Base-by-base conservation (phyloP, 352 stramenopile species). In the Phytophthora sansomeana region DNA sequence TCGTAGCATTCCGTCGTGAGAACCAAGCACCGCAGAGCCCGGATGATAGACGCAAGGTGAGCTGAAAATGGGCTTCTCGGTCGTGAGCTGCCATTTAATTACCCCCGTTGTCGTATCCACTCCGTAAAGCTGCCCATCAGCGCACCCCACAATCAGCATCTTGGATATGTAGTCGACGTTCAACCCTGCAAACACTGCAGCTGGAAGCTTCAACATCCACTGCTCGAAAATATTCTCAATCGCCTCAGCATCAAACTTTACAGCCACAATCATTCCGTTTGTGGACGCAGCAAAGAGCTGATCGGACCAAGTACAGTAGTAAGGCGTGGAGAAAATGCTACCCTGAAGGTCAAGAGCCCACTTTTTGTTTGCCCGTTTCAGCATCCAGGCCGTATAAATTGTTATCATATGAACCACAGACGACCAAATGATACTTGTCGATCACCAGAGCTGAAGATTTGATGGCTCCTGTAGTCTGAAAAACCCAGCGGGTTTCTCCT, bases 161-260 rank as follows among this genome's bases (percentile, higher is more conserved):
- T 69, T 42, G 9, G 41, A 59, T 9, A 19, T 9, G 24, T 5
- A n/a, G 16, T 72, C 52, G 21, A 41, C 48, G 47, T 71, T 76
- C n/a, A 85, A 63, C 28, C 83, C 84, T 4, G 78, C 68, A 69
- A 91, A 91, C 13, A 91, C 69, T 26, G 83, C 77, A 4, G 76
- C 78, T 51, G 75, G 66, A 21, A 91, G 64, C 17, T 73, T 19
- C 9, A 75, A 24, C 13, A 41, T 63, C 70, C 70, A 78, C 7
- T 75, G 46, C 14, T 44, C 13, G 8, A 58, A 41, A 30, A 53
- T 35, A 10, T 17, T 49, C 13, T 44, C 43, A 74, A 35, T 46
- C 39, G 44, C 28, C 21, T n/a, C 36, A 43, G 4, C 24, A 42
- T n/a, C 14, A 6, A 33, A 63, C 28, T n/a, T 38, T 14, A 81